A percentile compares a stretch with the other conserved stretches of the same genome.
Conservation (phyloP, 163 green algal species). For the Prototheca cutis region DNA sequence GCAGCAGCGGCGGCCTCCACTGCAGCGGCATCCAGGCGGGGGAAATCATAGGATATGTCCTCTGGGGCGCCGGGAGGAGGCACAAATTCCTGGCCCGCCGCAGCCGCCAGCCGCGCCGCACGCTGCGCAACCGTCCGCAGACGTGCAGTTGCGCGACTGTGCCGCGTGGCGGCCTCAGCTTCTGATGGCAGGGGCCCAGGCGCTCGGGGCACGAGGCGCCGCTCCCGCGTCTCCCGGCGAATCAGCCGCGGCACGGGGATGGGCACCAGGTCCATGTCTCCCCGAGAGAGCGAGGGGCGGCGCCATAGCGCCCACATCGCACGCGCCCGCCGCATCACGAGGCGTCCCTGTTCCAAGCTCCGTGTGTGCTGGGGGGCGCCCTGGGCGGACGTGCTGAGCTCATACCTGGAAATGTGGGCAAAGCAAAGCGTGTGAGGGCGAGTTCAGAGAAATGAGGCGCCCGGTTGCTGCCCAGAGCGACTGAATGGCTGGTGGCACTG, state of each 20-base stretch:
- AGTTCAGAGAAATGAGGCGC: no score
- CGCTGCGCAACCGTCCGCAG: neutral
- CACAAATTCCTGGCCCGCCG: constrained; percentile 10
- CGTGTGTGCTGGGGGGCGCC: neutral
- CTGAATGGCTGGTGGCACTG: no score
- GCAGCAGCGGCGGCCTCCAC: neutral
- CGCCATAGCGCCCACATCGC: neutral
- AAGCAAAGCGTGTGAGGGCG: no score
- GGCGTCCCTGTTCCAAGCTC: neutral
- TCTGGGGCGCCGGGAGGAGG: neutral
- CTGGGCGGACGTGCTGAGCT: constrained; percentile 11
- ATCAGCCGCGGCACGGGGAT: constrained; percentile 11
- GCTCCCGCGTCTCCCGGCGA: neutral
- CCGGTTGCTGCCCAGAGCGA: neutral
- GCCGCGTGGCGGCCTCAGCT: neutral
- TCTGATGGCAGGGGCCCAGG: neutral
- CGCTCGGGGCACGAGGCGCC: neutral
- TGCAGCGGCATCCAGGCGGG: neutral
- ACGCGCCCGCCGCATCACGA: neutral
- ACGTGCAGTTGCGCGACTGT: neutral
- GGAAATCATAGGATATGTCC: constrained; percentile 1
- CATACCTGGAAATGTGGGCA: neutral
- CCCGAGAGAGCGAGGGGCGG: neutral
- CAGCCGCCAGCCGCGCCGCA: constrained; percentile 13
- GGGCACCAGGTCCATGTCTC: neutral